phyloP scores from a whole-genome alignment of 2,329 filamentous ascomycete species.

The Harringtonia aguacate region DNA sequence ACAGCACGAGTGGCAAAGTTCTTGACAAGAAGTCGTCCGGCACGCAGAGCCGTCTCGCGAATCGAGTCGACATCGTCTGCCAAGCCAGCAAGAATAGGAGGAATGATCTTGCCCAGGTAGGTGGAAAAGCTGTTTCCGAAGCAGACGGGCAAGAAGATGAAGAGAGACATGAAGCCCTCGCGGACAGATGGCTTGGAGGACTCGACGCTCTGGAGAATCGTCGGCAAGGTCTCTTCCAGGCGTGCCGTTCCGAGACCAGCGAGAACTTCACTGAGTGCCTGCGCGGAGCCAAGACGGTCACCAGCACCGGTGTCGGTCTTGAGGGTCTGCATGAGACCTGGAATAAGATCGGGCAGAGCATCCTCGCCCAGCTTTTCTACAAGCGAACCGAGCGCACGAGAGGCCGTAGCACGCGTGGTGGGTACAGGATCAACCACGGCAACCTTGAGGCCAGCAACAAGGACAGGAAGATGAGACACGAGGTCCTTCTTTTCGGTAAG shows the following conservation, averaged over 20 bases:
- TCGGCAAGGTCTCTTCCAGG: conserved; percentile 90
- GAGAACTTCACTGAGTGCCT: conserved; percentile 91
- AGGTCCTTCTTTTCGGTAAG: conserved; percentile 94
- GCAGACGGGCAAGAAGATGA: conserved; percentile 97
- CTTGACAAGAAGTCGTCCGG: conserved; percentile 90
- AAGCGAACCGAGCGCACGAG: conserved; percentile 89
- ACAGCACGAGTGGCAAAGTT: conserved; percentile 95
- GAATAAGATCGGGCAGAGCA: conserved; percentile 90
- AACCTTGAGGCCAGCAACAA: conserved; percentile 79
- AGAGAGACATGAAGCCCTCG: conserved; percentile 98
- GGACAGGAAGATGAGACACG: conserved; percentile 77
- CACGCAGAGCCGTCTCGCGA: conserved; percentile 88
- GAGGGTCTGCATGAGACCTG: conserved; percentile 92
- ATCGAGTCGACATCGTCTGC: conserved; percentile 96
- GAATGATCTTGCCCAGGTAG: conserved; percentile 91
- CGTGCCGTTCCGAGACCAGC: conserved; percentile 87
- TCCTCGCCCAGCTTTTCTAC: conserved; percentile 98
- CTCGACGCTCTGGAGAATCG: conserved; percentile 90
- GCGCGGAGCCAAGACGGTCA: conserved; percentile 89
- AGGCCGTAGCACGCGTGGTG: conserved; percentile 89
- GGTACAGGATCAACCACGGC: conserved; percentile 94
- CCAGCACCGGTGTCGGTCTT: conserved; percentile 95
- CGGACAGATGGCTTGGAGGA: conserved; percentile 83
- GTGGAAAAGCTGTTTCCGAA: conserved; percentile 98
- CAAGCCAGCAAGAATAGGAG: conserved; percentile 84